Percentiles rank a stretch among this genome's conserved stretches.
Evolutionary conservation across 202 grass and related monocot species (phyloP).

Genomic region (Saccharum hybrid): DNA sequence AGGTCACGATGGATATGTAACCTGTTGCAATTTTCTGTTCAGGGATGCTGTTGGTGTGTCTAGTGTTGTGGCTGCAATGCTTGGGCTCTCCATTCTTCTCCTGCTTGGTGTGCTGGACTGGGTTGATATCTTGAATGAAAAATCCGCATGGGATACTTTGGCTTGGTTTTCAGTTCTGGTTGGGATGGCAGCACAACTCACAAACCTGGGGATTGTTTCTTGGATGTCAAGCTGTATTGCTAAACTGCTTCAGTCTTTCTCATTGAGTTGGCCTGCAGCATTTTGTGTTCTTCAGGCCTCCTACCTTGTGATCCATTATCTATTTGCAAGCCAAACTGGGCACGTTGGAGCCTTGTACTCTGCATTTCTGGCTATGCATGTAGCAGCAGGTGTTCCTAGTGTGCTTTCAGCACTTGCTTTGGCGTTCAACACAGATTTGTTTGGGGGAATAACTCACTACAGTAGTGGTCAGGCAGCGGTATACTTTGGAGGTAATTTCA

Average conservation of each 20-base stretch:
- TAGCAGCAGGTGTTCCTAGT: not conserved
- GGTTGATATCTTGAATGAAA: not conserved
- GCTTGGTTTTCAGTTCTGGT: not conserved
- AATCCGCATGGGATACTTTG: not conserved
- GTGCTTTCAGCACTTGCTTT: not conserved
- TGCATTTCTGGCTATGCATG: not conserved
- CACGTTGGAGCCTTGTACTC: not conserved
- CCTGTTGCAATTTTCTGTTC: conserved; percentile 3
- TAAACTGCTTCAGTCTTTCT: not conserved
- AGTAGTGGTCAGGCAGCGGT: not conserved
- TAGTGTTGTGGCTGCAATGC: not conserved
- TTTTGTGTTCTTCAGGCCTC: not conserved
- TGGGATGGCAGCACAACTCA: not conserved
- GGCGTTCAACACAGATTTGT: not conserved
- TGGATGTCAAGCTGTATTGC: not conserved
- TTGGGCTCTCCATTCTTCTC: not conserved
- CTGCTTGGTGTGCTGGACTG: not conserved
- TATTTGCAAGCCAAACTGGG: not conserved
- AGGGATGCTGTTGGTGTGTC: not conserved
- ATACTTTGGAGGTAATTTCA: conserved; percentile 2
- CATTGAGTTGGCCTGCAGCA: not conserved
- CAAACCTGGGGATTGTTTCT: not conserved
- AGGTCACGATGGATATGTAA: conserved; percentile 18
- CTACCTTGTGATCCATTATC: not conserved
- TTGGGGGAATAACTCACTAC: not conserved